Conservation (phyloP, 805 yeast species). For the Candida yuanshanica region DNA sequence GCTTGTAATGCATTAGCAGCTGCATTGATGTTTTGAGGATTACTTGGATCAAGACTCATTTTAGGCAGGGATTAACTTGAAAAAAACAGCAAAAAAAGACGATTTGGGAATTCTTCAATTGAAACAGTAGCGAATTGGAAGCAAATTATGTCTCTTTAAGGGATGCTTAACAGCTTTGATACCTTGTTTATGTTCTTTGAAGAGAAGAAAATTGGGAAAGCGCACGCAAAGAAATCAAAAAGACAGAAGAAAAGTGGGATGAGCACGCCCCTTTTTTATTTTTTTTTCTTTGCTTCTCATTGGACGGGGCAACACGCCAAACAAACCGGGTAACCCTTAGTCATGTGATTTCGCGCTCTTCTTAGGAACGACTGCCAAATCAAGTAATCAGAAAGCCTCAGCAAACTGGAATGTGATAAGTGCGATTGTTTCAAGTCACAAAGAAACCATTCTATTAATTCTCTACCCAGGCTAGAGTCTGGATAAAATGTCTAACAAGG, state of each 20-base stretch:
- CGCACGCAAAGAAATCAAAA: neutral
- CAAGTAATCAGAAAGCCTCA: too few species aligned
- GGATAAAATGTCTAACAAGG: neutral
- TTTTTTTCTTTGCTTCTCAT: neutral
- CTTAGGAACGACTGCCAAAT: neutral
- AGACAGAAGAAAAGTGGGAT: neutral
- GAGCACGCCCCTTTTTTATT: neutral
- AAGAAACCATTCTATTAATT: neutral
- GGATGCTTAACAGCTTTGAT: neutral
- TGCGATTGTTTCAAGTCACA: neutral
- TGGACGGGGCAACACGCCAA: neutral
- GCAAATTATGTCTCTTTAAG: too few species aligned
- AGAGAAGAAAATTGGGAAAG: neutral
- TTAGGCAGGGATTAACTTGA: too few species aligned
- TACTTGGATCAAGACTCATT: constrained; percentile 16
- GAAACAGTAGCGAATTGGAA: neutral
- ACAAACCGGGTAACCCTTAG: neutral
- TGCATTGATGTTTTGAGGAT: constrained; percentile 11
- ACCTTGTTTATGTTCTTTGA: neutral
- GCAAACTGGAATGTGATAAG: neutral
- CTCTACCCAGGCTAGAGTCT: neutral
- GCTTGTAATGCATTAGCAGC: constrained; percentile 23
- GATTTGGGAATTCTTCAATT: neutral
- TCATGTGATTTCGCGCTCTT: neutral
- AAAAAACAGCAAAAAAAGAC: too few species aligned